Base-by-base conservation (phyloP, 495 filamentous ascomycete genomes). In the Evansstolkia leycettana region DNA sequence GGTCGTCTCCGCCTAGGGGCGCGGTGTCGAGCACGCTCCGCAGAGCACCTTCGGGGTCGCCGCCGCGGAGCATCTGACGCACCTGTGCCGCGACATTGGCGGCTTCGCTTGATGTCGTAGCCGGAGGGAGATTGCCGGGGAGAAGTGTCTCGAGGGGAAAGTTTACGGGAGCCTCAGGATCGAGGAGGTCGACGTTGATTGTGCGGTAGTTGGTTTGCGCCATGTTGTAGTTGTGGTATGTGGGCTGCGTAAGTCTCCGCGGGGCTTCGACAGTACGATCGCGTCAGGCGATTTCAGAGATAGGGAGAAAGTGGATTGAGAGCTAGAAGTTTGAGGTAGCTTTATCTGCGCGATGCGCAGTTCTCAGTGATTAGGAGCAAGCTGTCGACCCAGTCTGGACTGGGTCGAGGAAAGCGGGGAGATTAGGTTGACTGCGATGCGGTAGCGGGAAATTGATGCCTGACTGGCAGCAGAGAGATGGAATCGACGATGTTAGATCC, bases 161-260 rank as follows among this genome's bases (percentile, higher is more conserved):
- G 70, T 93, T 94, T 52, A 73, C 62, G 30, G 80, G 67, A 38
- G 81, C 82, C 60, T 94, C 87, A n/a, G 85, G 81, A 59, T 87
- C 79, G 36, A 89, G 74, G 44, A 76, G 72, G 60, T 94, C 87
- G 63, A 94, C 78, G 67, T 94, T 84, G 69, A 94, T 89, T 48
- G 84, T 93, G 54, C 87, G 83, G 77, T 84, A 94, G 69, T 82
- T 80, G 50, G 65, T 45, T 50, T 62, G 59, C 28, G 75, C 59
- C 74, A 79, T 80, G 23, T 20, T 28, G 26, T 17, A 12, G 25
- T 16, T 28, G 17, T 31, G 7, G 9, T 4, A 5, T 23, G 9
- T 23, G 20, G 20, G 9, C n/a, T n/a, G n/a, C n/a, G n/a, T n/a
- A n/a, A n/a, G n/a, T n/a, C n/a, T n/a, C n/a, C n/a, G n/a, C n/a